These are phyloP conservation scores for Cornus suecica DNA, from an alignment of 148 eudicot genomes.

Conservation along the genomic window DNA sequence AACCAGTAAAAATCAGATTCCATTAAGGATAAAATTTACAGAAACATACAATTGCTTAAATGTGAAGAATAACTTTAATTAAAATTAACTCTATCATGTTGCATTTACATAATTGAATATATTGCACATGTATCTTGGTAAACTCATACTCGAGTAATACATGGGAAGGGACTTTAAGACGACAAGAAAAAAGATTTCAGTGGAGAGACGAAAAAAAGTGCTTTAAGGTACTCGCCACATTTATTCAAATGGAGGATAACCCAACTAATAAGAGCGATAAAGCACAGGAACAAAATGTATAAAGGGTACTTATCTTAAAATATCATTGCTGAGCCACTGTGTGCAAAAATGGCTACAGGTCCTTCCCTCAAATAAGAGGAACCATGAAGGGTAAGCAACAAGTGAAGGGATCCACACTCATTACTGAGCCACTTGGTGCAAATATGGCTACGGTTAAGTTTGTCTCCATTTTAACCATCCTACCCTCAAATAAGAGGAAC, in stretches of 20 bases:
- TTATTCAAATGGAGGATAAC: neutral
- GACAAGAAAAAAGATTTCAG: neutral
- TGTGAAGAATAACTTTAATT: neutral
- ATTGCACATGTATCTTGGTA: neutral
- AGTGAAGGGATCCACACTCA: too few relatives aligned
- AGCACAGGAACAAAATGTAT: neutral
- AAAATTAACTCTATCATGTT: neutral
- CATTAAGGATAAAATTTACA: neutral
- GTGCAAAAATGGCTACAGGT: too few relatives aligned
- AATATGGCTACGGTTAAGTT: too few relatives aligned
- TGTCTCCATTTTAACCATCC: too few relatives aligned
- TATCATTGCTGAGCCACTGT: neutral
- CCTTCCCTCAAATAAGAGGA: too few relatives aligned
- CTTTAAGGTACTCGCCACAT: neutral
- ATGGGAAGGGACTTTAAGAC: neutral
- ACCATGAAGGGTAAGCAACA: too few relatives aligned
- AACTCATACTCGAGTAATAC: neutral
- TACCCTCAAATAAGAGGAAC: too few relatives aligned
- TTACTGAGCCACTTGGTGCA: neutral
- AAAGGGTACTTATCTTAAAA: neutral
- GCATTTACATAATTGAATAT: neutral
- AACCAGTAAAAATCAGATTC: neutral
- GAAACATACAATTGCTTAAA: neutral
- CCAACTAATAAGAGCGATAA: neutral
- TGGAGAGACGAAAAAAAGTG: neutral